Evolutionary conservation across 164 flowering plant genomes (phyloP), one percentile per base, ranked within the genome.

Genomic region (Chimonanthus salicifolius): DNA sequence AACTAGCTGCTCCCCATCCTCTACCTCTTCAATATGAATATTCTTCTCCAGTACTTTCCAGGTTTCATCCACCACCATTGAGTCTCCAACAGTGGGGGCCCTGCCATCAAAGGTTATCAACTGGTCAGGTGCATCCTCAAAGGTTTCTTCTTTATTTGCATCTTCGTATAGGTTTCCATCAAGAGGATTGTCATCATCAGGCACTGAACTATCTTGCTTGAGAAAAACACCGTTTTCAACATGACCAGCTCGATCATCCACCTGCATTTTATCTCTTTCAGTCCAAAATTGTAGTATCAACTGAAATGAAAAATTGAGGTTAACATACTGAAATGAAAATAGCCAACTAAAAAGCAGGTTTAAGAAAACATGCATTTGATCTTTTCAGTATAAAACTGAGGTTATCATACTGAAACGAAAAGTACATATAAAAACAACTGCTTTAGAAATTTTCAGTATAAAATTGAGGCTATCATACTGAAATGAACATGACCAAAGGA

Each of bases 91-190:
- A 72, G 76, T 82, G 50, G 16, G 20, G 71, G 46, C 76, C 72
- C 80, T 81, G 69, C 77, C 80, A 58, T 80, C 83, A 67, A 66
- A 15, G 46, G 66, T 68, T 47, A 67, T 74, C 72, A 87, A 73
- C 74, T 87, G 86, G 67, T 91, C 97, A 1, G 90, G 81, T 50
- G 90, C 90, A 82, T 91, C 94, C 49, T 87, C 87, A 80, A 91
- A 91, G 83, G 80, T 84, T 67, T 88, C 92, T 13, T 90, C 92
- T 74, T 79, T 86, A 60, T 80, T 86, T 10, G 80, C 86, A 83
- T 90, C 92, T 50, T 71, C 78, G n/a, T 65, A 49, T 50, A 50
- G 18, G 68, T 74, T 84, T 66, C 69, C 83, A 49, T 82, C 85
- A 74, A 73, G 75, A 6, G 74, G 73, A 11, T 74, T 76, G 33